Evolutionary conservation across 1,139 yeast species (phyloP).

Genomic region (Hyphopichia pseudoburtonii): DNA sequence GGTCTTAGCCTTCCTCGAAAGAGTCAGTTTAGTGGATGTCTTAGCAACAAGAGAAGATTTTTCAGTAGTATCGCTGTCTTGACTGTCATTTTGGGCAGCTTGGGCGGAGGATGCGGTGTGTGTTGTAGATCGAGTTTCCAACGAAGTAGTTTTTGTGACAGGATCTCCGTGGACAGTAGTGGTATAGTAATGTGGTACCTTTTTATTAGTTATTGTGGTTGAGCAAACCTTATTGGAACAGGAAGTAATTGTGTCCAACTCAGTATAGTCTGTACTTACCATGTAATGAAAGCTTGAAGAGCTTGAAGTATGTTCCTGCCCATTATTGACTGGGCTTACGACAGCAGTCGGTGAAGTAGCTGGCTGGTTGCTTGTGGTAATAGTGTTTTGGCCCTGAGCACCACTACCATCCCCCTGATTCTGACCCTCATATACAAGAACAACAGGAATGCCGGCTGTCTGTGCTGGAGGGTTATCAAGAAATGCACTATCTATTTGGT

Average conservation of each 20-base stretch:
- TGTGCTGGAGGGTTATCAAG: slow-evolving; percentile 21
- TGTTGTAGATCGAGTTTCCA: too few species aligned
- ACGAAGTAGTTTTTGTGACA: too few species aligned
- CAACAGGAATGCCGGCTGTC: slow-evolving; percentile 32
- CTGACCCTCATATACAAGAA: slow-evolving; percentile 36
- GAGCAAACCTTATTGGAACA: slow-evolving; percentile 14
- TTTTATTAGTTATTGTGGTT: slow-evolving; percentile 8
- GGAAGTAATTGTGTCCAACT: slow-evolving; percentile 10
- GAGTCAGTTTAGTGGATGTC: too few species aligned
- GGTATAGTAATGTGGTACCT: slow-evolving; percentile 14
- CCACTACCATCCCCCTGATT: too few species aligned
- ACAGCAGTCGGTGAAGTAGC: slow-evolving; percentile 1
- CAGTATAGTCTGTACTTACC: slow-evolving; percentile 15
- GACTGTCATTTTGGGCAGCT: too few species aligned
- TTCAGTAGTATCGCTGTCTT: too few species aligned
- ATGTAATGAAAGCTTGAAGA: slow-evolving; percentile 11
- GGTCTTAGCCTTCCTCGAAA: too few species aligned
- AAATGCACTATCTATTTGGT: slow-evolving; percentile 21
- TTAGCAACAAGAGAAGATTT: too few species aligned
- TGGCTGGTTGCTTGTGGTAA: too few species aligned
- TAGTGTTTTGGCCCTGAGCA: too few species aligned
- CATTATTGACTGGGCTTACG: slow-evolving; percentile 3
- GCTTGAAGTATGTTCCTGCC: slow-evolving; percentile 4
- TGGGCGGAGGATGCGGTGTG: too few species aligned
- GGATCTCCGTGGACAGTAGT: too few species aligned